A percentile compares a stretch with the other conserved stretches of the same genome.
Conservation (phyloP, 2,329 filamentous ascomycete genomes). For the Sphaerulina populicola region DNA sequence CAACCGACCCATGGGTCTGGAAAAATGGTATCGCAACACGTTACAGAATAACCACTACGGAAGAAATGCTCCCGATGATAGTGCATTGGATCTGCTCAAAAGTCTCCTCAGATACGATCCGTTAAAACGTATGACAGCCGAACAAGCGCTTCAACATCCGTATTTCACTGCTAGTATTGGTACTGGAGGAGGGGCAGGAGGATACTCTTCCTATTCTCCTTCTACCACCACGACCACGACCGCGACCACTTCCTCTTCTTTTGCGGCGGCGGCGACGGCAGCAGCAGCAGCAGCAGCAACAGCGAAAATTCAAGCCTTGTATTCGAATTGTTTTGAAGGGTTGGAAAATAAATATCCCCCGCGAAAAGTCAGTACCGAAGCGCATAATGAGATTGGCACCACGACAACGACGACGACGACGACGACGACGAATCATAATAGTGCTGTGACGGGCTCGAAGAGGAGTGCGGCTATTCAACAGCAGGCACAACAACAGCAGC, state of each 20-base stretch:
- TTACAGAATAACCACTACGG: slow-evolving; percentile 43
- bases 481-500: too few relatives aligned
- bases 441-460: not conserved
- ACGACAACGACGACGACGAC: slow-evolving; percentile 38
- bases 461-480: too few relatives aligned
- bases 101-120: slow-evolving; percentile 89
- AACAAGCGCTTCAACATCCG: slow-evolving; percentile 77
- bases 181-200: too few relatives aligned
- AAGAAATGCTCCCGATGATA: slow-evolving; percentile 52
- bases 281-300: too few relatives aligned
- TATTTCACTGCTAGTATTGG: slow-evolving; percentile 56
- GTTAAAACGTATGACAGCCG: slow-evolving; percentile 74
- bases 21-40: slow-evolving; percentile 54
- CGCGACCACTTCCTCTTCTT: not conserved
- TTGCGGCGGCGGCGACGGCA: slow-evolving; percentile 20
- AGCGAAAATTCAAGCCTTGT: slow-evolving; percentile 39
- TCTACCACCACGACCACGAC: too few relatives aligned
- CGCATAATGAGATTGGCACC: slow-evolving; percentile 77
- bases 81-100: slow-evolving; percentile 62
- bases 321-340: slow-evolving; percentile 82
- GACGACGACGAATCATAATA: slow-evolving; percentile 63
- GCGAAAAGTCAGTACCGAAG: slow-evolving; percentile 82
- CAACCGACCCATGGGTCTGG: slow-evolving; percentile 52
- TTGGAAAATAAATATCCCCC: slow-evolving; percentile 82
- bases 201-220: too few relatives aligned